Percentiles rank a stretch among this genome's conserved stretches.
phyloP scores from a whole-genome alignment of 1,284 basidiomycete species.

The Naganishia sp. region DNA sequence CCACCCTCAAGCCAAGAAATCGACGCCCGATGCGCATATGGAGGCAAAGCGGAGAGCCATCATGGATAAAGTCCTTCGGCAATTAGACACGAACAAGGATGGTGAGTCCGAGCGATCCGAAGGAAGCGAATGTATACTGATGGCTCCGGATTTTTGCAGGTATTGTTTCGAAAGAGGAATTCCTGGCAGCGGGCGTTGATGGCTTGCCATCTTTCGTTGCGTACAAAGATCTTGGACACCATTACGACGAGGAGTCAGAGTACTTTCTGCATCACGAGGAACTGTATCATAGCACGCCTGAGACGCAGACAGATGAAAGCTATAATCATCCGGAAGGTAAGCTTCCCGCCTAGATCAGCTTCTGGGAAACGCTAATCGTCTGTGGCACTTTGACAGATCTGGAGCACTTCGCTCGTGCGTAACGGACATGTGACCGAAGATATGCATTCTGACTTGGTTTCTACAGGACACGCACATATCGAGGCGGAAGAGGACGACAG shows the following conservation, averaged over 20 bases:
- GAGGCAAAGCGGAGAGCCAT: conserved; percentile 83
- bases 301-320: conserved; percentile 92
- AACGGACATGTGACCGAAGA: neutral
- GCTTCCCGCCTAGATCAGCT: conserved; percentile 29
- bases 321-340: conserved; percentile 90
- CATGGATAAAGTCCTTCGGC: conserved; percentile 70
- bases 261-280: conserved; percentile 88
- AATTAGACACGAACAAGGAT: conserved; percentile 77
- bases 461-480: conserved; percentile 74
- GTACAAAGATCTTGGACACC: conserved; percentile 88
- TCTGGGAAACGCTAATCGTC: neutral
- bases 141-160: conserved; percentile 43
- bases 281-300: conserved; percentile 88
- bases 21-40: conserved; percentile 75
- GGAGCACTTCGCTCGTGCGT: conserved; percentile 46
- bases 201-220: conserved; percentile 83
- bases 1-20: conserved; percentile 80
- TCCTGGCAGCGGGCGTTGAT: conserved; percentile 71
- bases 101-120: conserved; percentile 46
- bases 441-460: neutral
- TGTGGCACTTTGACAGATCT: conserved; percentile 39
- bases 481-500: conserved; percentile 71
- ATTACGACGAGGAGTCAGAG: conserved; percentile 68
- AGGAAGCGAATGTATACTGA: neutral
- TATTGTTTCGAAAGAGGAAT: conserved; percentile 74